Conservation (phyloP, 768 basidiomycete species). For the Macrolepiota dolichaula region DNA sequence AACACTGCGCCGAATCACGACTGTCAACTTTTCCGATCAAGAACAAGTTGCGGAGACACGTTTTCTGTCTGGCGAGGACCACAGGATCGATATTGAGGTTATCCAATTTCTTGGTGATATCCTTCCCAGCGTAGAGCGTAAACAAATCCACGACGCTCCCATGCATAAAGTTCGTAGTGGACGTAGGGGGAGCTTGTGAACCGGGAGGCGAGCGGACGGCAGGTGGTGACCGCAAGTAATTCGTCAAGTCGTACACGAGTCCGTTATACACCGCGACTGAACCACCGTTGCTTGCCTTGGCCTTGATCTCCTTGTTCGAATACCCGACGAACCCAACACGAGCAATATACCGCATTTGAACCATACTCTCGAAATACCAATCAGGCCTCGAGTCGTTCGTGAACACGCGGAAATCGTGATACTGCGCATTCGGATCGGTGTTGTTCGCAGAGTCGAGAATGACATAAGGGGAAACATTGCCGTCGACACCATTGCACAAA, state of each 20-base stretch:
- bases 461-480: slow-evolving; percentile 82
- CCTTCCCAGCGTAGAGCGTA: slow-evolving; percentile 67
- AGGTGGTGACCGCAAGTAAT: slow-evolving; percentile 73
- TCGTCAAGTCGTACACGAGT: slow-evolving; percentile 83
- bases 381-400: slow-evolving; percentile 91
- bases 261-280: slow-evolving; percentile 85
- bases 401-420: slow-evolving; percentile 94
- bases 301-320: slow-evolving; percentile 70
- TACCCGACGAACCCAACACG: slow-evolving; percentile 88
- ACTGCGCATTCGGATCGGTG: slow-evolving; percentile 71
- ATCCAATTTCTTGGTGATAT: slow-evolving; percentile 77
- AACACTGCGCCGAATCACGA: slow-evolving; percentile 87
- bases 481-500: slow-evolving; percentile 83
- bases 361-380: slow-evolving; percentile 98
- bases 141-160: slow-evolving; percentile 69
- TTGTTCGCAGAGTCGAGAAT: slow-evolving; percentile 73
- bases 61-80: slow-evolving; percentile 68
- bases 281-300: slow-evolving; percentile 58
- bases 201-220: slow-evolving; percentile 47
- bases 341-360: slow-evolving; percentile 83
- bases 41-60: slow-evolving; percentile 92
- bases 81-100: slow-evolving; percentile 55
- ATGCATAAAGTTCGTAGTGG: slow-evolving; percentile 69
- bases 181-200: slow-evolving; percentile 35
- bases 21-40: slow-evolving; percentile 89